Percentiles rank a stretch among this genome's conserved stretches.
Conservation (phyloP, 345 rosid genomes). For the Gynandropsis gynandra region DNA sequence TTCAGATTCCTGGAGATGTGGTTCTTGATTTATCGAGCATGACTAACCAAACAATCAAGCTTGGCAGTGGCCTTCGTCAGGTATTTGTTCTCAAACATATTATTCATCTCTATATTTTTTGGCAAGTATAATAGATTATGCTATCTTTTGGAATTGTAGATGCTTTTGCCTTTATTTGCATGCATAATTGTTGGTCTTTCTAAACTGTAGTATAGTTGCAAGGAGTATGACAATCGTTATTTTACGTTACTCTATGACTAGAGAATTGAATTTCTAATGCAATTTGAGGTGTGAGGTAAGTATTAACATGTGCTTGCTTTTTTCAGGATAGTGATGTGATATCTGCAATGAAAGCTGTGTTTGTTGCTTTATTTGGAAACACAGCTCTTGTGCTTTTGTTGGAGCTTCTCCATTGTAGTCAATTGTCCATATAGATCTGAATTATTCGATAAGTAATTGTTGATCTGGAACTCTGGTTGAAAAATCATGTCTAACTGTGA, state of each 20-base stretch:
- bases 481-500: too few relatives aligned
- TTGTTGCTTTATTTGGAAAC: too few relatives aligned
- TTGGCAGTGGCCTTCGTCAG: conserved; percentile 90
- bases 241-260: too few relatives aligned
- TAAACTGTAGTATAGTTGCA: background rate
- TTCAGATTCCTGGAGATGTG: conserved; percentile 80
- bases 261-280: too few relatives aligned
- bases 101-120: background rate
- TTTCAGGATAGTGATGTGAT: conserved; percentile 61
- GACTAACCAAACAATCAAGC: conserved; percentile 72
- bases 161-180: background rate
- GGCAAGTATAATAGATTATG: too few relatives aligned
- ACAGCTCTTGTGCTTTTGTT: too few relatives aligned
- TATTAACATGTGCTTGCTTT: conserved; percentile 9
- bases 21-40: conserved; percentile 65
- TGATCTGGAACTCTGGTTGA: too few relatives aligned
- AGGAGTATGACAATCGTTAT: too few relatives aligned
- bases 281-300: background rate
- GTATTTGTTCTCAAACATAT: conserved; percentile 21
- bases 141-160: background rate
- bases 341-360: conserved; percentile 63
- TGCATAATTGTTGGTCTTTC: background rate
- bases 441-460: too few relatives aligned
- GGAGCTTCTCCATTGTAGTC: too few relatives aligned
- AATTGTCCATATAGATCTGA: too few relatives aligned